Evolutionary conservation across 2,329 filamentous ascomycete genomes (phyloP), one percentile per base, ranked within the genome.

Genomic region (Neonectria coccinea): DNA sequence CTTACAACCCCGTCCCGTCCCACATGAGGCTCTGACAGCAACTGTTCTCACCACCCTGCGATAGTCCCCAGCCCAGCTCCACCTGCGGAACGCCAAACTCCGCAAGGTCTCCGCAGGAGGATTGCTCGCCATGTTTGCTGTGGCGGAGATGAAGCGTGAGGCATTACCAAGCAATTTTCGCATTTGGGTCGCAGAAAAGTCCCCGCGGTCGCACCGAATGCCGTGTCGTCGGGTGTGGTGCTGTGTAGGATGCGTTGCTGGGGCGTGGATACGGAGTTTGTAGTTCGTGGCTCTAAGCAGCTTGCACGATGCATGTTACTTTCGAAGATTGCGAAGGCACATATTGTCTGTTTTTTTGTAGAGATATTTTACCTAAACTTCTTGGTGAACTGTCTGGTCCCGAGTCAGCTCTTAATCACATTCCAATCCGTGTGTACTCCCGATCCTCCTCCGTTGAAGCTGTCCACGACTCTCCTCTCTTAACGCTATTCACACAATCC

Each of bases 151-250:
- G 18, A 47, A 33, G 39, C 16, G 8, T 7, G 39, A n/a, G 7
- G 8, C n/a, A 42, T 42, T 20, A 42, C 39, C 39, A 42, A 42
- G 39, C 39, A 20, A 20, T 18, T 20, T 20, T 42, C 39, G n/a
- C 39, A 5, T 42, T 18, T n/a, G n/a, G 3, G 10, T 42, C 2
- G 39, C 7, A 9, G n/a, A 45, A 58, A 58, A 58, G 55, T 59
- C 42, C 25, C 55, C 60, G 60, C 18, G 25, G 20, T 63, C 55
- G 25, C 14, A 16, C 60, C 55, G 60, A 63, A 63, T 51, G 39
- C 60, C 60, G 60, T 44, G 11, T 31, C 18, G 10, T 27, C 25
- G 45, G 3, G 8, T 4, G 1, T 42, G 2, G 39, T 18, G n/a
- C 2, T 8, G 39, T 18, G n/a, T n/a, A 18, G n/a, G 39, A 8